These are phyloP conservation scores for Fagopyrum tataricum DNA, from an alignment of 148 eudicot species.

Conservation along the genomic window DNA sequence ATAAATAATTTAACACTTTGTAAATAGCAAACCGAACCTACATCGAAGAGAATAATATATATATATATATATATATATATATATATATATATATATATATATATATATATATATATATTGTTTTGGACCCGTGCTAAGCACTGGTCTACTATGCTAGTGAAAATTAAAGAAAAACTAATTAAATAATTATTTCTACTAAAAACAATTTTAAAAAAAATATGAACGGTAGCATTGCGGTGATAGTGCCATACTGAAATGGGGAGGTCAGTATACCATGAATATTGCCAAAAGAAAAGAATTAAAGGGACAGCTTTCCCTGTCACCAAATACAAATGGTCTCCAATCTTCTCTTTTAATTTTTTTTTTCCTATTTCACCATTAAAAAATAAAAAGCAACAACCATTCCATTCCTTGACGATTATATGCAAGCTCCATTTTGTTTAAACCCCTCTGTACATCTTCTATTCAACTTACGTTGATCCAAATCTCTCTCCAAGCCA, in stretches of 20 bases:
- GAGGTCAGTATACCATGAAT: not conserved
- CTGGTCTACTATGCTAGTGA: no score
- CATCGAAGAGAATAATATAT: no score
- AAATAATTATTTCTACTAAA: no score
- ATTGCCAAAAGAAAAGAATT: not conserved
- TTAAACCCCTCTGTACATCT: not conserved
- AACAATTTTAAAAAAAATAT: constrained; percentile 29
- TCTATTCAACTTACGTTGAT: constrained; percentile 9
- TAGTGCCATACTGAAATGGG: not conserved
- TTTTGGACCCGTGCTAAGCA: no score
- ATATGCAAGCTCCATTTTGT: constrained; percentile 11
- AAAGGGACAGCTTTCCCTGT: not conserved
- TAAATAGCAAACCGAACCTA: no score
- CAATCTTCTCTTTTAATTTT: not conserved
- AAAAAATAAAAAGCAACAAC: not conserved
- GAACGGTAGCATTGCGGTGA: not conserved
- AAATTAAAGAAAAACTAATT: no score
- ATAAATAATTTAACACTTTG: no score
- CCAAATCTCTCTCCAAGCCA: constrained; percentile 2
- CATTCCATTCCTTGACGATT: not conserved
- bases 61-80: no score
- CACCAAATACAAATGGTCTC: constrained; percentile 13
- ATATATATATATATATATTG: no score
- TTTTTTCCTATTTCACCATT: not conserved
- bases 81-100: no score